Evolutionary conservation across 2,329 filamentous ascomycete species (phyloP), one percentile per base, ranked within the genome.

Genomic region (Lasiodiplodia citricola): DNA sequence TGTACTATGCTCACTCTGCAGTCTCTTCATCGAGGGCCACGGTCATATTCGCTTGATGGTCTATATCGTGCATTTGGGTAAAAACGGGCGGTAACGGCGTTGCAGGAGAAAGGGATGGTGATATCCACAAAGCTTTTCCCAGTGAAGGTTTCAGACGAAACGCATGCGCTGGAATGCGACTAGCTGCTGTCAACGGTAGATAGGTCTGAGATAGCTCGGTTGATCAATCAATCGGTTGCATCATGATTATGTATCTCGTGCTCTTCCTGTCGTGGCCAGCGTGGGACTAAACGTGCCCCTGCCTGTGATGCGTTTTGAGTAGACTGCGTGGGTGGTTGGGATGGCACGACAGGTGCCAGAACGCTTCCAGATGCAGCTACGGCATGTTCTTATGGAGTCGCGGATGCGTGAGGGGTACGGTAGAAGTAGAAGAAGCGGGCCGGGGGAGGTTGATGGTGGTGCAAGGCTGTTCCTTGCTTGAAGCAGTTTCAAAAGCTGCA

Each of bases 181-280:
- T 35, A 18, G 28, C 60, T 25, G 13, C 60, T 18, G 31, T n/a
- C 60, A 52, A 38, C 41, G 47, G 60, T 64, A 52, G 60, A 18
- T 37, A 52, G 44, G 47, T 50, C 60, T 37, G 44, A 52, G 47
- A 35, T 64, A 64, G 60, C 13, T 14, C 11, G 37, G 28, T 25
- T 38, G 58, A 64, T 64, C 60, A 64, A 64, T 64, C 60, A 64
- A 64, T 64, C 47, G 60, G n/a, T 52, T 51, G 60, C 60, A 64
- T 25, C 60, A 64, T 41, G 14, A 35, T 37, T 10, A 50, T 31
- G 58, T 50, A 63, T 50, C 16, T 23, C 47, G 58, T 51, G 58
- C 58, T 50, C 21, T 28, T 63, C 44, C 35, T 2, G 44, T 38
- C n/a, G 28, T 28, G 60, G 18, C 5, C 16, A 23, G 58, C 58